phyloP scores from a whole-genome alignment of 2,329 filamentous ascomycete genomes.

The Coniochaeta sp. region DNA sequence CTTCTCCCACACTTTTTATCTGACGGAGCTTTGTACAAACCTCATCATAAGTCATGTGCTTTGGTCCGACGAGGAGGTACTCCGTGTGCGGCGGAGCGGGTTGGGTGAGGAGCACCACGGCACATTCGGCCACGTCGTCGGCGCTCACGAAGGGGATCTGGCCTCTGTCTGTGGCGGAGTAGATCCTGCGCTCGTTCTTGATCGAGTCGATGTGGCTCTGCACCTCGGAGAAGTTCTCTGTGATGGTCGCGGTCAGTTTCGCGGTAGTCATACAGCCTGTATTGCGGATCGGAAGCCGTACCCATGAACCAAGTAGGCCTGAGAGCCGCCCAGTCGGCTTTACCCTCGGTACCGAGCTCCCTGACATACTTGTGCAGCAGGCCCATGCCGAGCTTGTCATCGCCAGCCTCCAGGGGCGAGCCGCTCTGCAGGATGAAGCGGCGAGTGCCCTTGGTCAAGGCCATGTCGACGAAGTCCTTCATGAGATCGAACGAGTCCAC shows the following conservation, averaged over 20 bases:
- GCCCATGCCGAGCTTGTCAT: conserved; percentile 21
- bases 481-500: conserved; percentile 24
- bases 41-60: conserved; percentile 27
- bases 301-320: conserved; percentile 42
- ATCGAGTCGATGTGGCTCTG: conserved; percentile 20
- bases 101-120: conserved; percentile 30
- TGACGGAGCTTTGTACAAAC: conserved; percentile 4
- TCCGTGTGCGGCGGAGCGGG: conserved; percentile 32
- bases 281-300: conserved; percentile 15
- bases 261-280: neutral
- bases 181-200: conserved; percentile 29
- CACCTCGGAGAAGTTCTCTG: conserved; percentile 37
- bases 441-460: conserved; percentile 24
- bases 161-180: conserved; percentile 34
- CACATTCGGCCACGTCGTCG: conserved; percentile 39
- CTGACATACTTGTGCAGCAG: conserved; percentile 30
- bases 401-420: conserved; percentile 27
- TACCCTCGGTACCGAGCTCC: conserved; percentile 24
- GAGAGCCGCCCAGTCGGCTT: conserved; percentile 34
- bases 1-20: too few relatives aligned
- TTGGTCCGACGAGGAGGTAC: conserved; percentile 26
- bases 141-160: conserved; percentile 39
- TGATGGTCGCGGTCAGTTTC: neutral
- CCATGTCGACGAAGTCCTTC: conserved; percentile 34
- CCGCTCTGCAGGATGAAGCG: conserved; percentile 39